Base-by-base conservation (phyloP, 805 yeast genomes). In the Starmerella etchellsii region DNA sequence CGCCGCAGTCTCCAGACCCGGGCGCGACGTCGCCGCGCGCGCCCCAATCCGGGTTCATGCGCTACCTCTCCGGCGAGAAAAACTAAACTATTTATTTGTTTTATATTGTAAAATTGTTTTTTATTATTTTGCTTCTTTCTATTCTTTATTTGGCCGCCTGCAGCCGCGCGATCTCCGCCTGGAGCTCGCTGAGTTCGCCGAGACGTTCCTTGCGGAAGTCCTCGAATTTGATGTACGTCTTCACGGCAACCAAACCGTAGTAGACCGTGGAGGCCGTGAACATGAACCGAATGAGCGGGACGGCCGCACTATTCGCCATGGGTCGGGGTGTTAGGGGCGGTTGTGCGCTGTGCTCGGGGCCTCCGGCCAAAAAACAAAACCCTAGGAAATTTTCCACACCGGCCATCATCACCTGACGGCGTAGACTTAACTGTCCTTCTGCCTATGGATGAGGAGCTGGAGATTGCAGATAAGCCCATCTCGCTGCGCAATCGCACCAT, bases 221-320 rank as follows among this genome's bases (percentile, higher is more conserved):
- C 16, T 50, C 52, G 10, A 42, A 38, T 6, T 23, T 29, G 15
- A 45, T 34, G 30, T 44, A 48, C 10, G 30, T 35, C 19, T 49
- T 44, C 24, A 42, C 23, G 18, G 49, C 55, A 3, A 49, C 54
- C 4, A 52, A 50, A 16, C 55, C 55, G 31, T 49, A 52, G 41
- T 42, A 52, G 8, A 50, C 51, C n/a, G 40, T 40, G 14, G 50
- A 44, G 16, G 56, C 39, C 11, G 41, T 43, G 25, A 52, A 31
- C 13, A 44, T 25, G 23, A 51, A 48, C 25, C 44, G 37, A 32
- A 40, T 27, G n/a, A 52, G 33, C 9, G 52, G 51, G 31, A 36
- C 42, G 49, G 25, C n/a, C n/a, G n/a, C n/a, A n/a, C n/a, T n/a
- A n/a, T n/a, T n/a, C n/a, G n/a, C n/a, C n/a, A n/a, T n/a, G n/a